Evolutionary conservation across 2,329 filamentous ascomycete genomes (phyloP).

Genomic region (Xylariaceae sp.): DNA sequence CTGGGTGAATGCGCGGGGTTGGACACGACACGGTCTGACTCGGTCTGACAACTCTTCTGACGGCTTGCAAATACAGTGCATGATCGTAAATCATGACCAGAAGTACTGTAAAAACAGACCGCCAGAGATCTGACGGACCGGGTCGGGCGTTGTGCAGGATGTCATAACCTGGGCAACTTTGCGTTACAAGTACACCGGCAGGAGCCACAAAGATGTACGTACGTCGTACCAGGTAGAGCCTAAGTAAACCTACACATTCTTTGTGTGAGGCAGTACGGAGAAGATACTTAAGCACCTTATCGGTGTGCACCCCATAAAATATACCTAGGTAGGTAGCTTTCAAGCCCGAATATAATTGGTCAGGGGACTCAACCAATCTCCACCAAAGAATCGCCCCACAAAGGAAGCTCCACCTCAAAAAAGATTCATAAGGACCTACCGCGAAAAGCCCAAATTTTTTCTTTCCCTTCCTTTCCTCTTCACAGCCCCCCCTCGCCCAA

Average conservation of each 20-base stretch:
- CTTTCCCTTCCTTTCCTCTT: slow-evolving; percentile 26
- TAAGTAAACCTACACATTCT: neutral
- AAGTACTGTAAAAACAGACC: too few species aligned
- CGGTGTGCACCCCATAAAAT: neutral
- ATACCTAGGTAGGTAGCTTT: too few species aligned
- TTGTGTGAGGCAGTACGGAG: neutral
- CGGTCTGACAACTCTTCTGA: too few species aligned
- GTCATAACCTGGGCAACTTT: too few species aligned
- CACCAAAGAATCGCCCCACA: neutral
- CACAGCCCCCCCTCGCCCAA: slow-evolving; percentile 79
- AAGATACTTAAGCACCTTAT: neutral
- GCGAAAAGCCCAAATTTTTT: slow-evolving; percentile 18
- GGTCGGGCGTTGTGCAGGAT: too few species aligned
- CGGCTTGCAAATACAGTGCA: too few species aligned
- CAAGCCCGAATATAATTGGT: slow-evolving; percentile 6
- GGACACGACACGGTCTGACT: too few species aligned
- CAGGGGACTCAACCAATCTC: neutral
- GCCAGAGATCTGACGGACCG: too few species aligned
- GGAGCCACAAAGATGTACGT: too few species aligned
- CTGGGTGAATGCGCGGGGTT: too few species aligned
- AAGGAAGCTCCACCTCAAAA: neutral
- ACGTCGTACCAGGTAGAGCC: neutral
- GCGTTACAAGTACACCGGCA: too few species aligned
- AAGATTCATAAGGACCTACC: neutral
- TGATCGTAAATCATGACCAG: too few species aligned